Percentiles rank a stretch among this genome's conserved stretches.
These are phyloP conservation scores for Lachnellula suecica DNA, from an alignment of 2,329 filamentous ascomycete species.

Conservation along the genomic window DNA sequence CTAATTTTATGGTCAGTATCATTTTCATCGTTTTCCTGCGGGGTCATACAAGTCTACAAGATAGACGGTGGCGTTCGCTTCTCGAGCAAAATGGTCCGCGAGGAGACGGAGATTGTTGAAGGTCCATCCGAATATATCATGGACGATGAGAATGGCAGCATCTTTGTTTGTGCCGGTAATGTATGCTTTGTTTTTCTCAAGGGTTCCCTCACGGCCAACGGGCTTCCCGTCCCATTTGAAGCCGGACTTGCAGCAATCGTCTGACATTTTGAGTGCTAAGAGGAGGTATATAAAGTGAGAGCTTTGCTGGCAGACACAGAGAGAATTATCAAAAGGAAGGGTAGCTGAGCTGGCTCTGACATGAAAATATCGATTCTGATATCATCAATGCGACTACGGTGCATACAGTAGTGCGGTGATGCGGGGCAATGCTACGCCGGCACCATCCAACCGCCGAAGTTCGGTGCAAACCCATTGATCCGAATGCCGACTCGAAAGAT, in stretches of 20 bases:
- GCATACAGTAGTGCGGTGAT: no score
- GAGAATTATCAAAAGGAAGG: no score
- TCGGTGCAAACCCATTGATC: no score
- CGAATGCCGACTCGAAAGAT: no score
- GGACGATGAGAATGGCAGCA: slow-evolving; percentile 28
- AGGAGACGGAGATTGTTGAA: slow-evolving; percentile 43
- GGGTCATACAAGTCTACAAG: slow-evolving; percentile 19
- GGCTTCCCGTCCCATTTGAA: background rate
- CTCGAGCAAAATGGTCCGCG: slow-evolving; percentile 44
- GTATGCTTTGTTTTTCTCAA: slow-evolving; percentile 1
- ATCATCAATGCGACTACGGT: no score
- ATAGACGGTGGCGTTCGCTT: slow-evolving; percentile 44
- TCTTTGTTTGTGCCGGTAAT: slow-evolving; percentile 27
- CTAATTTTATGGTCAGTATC: background rate
- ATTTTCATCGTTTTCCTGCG: background rate
- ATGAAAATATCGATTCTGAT: no score
- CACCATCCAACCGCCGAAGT: no score
- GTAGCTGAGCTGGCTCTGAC: no score
- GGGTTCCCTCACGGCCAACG: background rate
- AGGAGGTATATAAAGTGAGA: no score
- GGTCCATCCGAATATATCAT: slow-evolving; percentile 41
- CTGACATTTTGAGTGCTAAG: background rate
- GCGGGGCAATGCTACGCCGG: no score
- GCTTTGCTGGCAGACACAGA: no score
- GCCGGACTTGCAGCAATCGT: background rate